Conservation (phyloP, 352 stramenopile genomes). For the Peronospora destructor region DNA sequence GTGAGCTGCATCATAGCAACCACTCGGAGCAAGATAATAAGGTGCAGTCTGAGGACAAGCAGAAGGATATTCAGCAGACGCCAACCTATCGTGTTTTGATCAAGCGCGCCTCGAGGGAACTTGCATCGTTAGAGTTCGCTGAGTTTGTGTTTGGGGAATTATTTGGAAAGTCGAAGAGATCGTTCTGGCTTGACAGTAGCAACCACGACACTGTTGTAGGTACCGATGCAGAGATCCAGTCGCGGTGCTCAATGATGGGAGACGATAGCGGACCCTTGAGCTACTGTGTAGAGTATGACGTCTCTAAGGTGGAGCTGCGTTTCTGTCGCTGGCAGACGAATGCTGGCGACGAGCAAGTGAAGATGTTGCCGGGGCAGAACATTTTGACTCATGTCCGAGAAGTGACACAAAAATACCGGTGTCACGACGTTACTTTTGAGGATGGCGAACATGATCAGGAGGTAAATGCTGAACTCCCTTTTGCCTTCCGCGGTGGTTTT, state of each 20-base stretch:
- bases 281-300: conserved; percentile 58
- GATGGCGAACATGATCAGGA: conserved; percentile 5
- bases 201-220: conserved; percentile 38
- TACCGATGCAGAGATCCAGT: conserved; percentile 15
- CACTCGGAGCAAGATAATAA: conserved; percentile 13
- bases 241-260: conserved; percentile 73
- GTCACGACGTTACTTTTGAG: conserved; percentile 28
- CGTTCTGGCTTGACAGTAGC: conserved; percentile 82
- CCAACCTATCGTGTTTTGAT: conserved; percentile 29
- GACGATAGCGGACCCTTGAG: conserved; percentile 51
- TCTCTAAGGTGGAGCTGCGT: conserved; percentile 43
- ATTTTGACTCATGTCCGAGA: conserved; percentile 41
- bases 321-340: conserved; percentile 21
- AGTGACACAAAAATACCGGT: conserved; percentile 29
- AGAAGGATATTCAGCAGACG: not conserved
- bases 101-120: conserved; percentile 25
- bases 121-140: conserved; percentile 55
- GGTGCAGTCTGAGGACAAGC: not conserved
- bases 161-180: conserved; percentile 36
- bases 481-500: conserved; percentile 76
- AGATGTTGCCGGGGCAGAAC: conserved; percentile 16
- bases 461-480: conserved; percentile 33
- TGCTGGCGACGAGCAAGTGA: conserved; percentile 15
- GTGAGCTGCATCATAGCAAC: conserved; percentile 43
- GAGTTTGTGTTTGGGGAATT: conserved; percentile 55